Conservation (phyloP, 106 monocot species). For the Vanilla planifolia region DNA sequence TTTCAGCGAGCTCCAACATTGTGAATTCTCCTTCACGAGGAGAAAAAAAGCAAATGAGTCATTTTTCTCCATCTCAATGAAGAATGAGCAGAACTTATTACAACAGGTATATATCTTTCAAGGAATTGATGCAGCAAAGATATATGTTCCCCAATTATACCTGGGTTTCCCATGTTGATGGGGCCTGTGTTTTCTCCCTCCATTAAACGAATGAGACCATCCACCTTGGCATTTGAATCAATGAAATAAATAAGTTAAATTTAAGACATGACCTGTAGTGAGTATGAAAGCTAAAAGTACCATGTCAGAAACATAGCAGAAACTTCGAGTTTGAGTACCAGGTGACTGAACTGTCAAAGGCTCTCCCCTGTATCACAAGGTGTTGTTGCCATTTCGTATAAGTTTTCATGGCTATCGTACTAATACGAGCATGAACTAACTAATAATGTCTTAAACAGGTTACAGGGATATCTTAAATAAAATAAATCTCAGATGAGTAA, state of each 20-base stretch:
- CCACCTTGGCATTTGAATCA: conserved; percentile 26
- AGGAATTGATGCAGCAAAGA: not conserved
- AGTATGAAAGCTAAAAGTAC: conserved; percentile 20
- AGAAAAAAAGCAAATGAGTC: too few species aligned
- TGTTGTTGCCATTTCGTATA: not conserved
- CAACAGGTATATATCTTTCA: too few species aligned
- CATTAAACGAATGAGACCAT: conserved; percentile 87
- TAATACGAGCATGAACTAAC: not conserved
- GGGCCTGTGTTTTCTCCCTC: conserved; percentile 88
- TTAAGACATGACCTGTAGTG: not conserved
- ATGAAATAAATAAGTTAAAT: not conserved
- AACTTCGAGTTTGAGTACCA: conserved; percentile 95
- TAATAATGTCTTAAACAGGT: too few species aligned
- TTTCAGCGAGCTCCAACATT: conserved; percentile 93
- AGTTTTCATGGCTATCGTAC: not conserved
- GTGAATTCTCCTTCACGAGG: conserved; percentile 83
- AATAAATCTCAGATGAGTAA: not conserved
- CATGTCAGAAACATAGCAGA: conserved; percentile 98
- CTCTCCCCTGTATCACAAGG: conserved; percentile 48
- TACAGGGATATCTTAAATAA: not conserved
- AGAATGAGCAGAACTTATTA: too few species aligned
- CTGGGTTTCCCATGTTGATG: conserved; percentile 93
- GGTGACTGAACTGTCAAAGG: conserved; percentile 84
- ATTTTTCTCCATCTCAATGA: too few species aligned
- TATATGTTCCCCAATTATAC: conserved; percentile 17